Base-by-base conservation (phyloP, 306 rosid species). In the Prunus mume region DNA sequence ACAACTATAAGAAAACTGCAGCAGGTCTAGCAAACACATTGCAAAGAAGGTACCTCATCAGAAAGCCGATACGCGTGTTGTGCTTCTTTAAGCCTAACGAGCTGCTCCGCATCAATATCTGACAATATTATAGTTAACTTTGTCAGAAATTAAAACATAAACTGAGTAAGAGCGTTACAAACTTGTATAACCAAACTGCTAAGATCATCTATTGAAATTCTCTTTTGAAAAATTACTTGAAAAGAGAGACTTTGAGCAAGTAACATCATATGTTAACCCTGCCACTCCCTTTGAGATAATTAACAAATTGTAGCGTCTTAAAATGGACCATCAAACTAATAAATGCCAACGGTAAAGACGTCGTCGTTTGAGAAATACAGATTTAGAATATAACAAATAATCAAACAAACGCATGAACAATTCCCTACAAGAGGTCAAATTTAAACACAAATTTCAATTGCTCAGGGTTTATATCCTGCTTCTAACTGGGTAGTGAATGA, bases 1-100 rank as follows among this genome's bases (percentile, higher is more conserved):
- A 60, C 50, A 82, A 78, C 68, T 65, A 67, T 34, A 38, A 22
- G 51, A 56, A 46, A 51, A 65, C 72, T 51, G 25, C 58, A 41
- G 47, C 32, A 38, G 71, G 50, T 15, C 52, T 20, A 77, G 19
- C 72, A 81, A 70, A 81, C 55, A 76, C 20, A 46, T 52, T 62
- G 68, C 19, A 38, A 72, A 81, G 74, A 77, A 65, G 38, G 57
- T 81, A 95, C 99, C 99, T 95, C 97, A 45, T 92, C 96, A 60
- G 92, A 88, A 79, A 95, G 97, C 73, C 75, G 87, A 81, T 69
- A 91, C 63, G 78, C 58, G 38, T 11, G 75, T 71, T 95, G 99
- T 65, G 88, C 87, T 76, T 92, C 93, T 76, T 88, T 91, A 30
- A 92, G 98, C 77, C 83, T 78, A 67, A 92, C 81, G 83, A 96